Evolutionary conservation across 208 protist genomes (phyloP).

Genomic region (Acanthamoeba triangularis): DNA sequence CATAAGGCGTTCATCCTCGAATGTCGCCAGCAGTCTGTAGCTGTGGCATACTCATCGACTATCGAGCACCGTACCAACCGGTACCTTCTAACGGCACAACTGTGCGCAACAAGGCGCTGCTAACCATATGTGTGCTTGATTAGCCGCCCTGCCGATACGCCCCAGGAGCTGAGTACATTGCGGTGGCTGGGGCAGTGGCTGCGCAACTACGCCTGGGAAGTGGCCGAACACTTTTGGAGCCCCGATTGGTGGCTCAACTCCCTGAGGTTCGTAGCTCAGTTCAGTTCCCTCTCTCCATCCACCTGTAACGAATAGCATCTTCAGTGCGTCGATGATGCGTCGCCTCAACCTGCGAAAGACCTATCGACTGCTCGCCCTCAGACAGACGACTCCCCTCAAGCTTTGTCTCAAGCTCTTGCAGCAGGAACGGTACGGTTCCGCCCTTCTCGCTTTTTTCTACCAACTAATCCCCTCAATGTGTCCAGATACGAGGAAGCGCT

Average conservation of each 20-base stretch:
- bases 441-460: background rate
- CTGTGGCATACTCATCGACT: background rate
- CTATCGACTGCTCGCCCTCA: slow-evolving; percentile 35
- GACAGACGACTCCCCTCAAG: slow-evolving; percentile 58
- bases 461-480: background rate
- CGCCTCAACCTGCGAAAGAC: slow-evolving; percentile 53
- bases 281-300: background rate
- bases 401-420: slow-evolving; percentile 40
- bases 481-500: slow-evolving; percentile 68
- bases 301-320: background rate
- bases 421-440: background rate
- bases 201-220: slow-evolving; percentile 15
- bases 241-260: slow-evolving; percentile 29
- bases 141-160: background rate
- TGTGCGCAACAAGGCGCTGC: background rate
- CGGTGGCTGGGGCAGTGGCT: slow-evolving; percentile 3
- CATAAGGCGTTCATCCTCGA: slow-evolving; percentile 31
- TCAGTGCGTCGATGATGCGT: slow-evolving; percentile 13
- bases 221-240: slow-evolving; percentile 38
- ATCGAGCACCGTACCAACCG: background rate
- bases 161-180: background rate
- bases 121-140: background rate
- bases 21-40: slow-evolving; percentile 39
- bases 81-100: background rate
- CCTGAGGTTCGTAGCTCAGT: background rate